Conservation (phyloP, 2,329 filamentous ascomycete species). For the Phyllosticta ampelicida region DNA sequence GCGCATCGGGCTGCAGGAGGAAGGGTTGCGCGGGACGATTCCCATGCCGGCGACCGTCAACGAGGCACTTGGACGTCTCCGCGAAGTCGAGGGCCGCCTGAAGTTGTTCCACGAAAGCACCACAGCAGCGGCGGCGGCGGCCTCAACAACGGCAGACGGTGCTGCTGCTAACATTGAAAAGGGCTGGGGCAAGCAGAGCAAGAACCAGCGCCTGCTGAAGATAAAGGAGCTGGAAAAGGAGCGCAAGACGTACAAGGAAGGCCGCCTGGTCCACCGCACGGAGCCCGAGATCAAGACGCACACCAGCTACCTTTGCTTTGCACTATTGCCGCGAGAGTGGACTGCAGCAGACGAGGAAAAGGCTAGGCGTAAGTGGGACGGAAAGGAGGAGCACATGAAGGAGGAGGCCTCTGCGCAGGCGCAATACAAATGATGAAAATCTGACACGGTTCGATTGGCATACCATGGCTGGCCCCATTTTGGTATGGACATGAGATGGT, state of each 20-base stretch:
- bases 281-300: constrained; percentile 91
- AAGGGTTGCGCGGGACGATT: constrained; percentile 56
- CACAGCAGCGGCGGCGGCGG: constrained; percentile 30
- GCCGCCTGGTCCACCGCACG: constrained; percentile 65
- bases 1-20: constrained; percentile 60
- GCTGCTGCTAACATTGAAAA: constrained; percentile 17
- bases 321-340: constrained; percentile 80
- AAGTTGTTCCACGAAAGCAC: constrained; percentile 49
- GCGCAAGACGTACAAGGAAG: constrained; percentile 52
- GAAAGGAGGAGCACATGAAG: no score
- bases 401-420: no score
- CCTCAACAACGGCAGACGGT: constrained; percentile 22
- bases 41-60: constrained; percentile 61
- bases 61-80: constrained; percentile 65
- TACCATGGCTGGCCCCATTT: no score
- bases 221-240: constrained; percentile 24
- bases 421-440: no score
- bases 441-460: no score
- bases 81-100: constrained; percentile 60
- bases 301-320: constrained; percentile 95
- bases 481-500: no score
- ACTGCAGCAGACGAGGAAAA: constrained; percentile 65
- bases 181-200: constrained; percentile 13
- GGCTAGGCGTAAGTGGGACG: constrained; percentile 36
- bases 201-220: constrained; percentile 18